These are phyloP conservation scores for Leucocoprinus sp. DNA, from an alignment of 768 basidiomycete species.

Conservation along the genomic window DNA sequence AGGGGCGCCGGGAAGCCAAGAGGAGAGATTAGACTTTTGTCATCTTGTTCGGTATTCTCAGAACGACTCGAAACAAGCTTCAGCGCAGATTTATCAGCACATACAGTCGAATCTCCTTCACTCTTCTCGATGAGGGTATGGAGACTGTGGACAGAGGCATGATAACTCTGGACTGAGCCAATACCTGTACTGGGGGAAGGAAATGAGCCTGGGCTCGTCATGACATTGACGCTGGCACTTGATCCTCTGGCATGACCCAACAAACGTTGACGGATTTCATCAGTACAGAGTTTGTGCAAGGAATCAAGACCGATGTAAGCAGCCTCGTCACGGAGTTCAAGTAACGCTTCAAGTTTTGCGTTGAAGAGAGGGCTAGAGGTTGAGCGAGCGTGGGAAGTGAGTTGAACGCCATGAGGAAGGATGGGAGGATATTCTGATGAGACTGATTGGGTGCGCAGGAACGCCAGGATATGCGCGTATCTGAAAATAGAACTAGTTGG, in stretches of 20 bases:
- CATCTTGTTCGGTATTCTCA: conserved; percentile 6
- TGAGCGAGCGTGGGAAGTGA: conserved; percentile 30
- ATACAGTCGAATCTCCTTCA: conserved; percentile 22
- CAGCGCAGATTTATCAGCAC: background rate
- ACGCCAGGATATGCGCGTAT: conserved; percentile 62
- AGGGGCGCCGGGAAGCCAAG: background rate
- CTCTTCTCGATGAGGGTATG: conserved; percentile 51
- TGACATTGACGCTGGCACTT: conserved; percentile 24
- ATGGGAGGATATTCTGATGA: conserved; percentile 37
- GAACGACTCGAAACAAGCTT: conserved; percentile 2
- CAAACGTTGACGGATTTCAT: conserved; percentile 48
- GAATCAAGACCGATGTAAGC: conserved; percentile 61
- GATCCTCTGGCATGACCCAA: conserved; percentile 32
- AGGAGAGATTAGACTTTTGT: background rate
- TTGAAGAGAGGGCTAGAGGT: conserved; percentile 12
- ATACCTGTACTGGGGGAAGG: background rate
- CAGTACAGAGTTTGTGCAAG: conserved; percentile 56
- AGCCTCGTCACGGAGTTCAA: conserved; percentile 77
- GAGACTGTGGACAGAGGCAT: conserved; percentile 50
- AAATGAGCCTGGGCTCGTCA: conserved; percentile 1
- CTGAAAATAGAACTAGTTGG: conserved; percentile 26
- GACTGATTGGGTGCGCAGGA: conserved; percentile 52
- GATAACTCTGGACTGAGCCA: conserved; percentile 36
- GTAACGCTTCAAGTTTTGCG: conserved; percentile 52
- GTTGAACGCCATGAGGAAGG: conserved; percentile 55